A percentile compares a stretch with the other conserved stretches of the same genome.
These are phyloP conservation scores for Sporothrix phasma DNA, from an alignment of 2,329 filamentous ascomycete genomes.

Conservation along the genomic window DNA sequence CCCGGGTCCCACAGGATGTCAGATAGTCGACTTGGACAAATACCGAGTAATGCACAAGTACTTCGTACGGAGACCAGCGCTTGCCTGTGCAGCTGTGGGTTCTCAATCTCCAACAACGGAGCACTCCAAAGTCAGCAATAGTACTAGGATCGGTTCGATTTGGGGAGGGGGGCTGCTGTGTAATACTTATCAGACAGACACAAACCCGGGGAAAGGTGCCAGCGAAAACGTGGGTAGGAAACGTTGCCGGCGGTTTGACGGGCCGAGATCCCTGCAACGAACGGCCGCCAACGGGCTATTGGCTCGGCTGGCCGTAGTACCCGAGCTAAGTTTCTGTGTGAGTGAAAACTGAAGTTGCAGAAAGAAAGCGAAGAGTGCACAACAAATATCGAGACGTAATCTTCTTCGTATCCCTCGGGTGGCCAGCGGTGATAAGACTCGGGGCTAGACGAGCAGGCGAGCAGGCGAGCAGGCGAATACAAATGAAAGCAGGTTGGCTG, in stretches of 20 bases:
- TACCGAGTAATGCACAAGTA: no score
- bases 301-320: constrained; percentile 10
- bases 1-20: neutral
- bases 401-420: neutral
- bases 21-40: no score
- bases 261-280: constrained; percentile 9
- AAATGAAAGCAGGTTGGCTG: neutral
- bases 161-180: no score
- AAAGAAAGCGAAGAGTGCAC: neutral
- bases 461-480: neutral
- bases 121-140: neutral
- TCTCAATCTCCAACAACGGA: no score
- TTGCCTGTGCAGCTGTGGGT: neutral
- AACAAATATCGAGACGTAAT: neutral
- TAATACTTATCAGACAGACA: neutral
- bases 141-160: neutral
- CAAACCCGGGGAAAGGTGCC: neutral
- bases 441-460: neutral
- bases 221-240: neutral
- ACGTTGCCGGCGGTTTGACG: constrained; percentile 4
- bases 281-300: constrained; percentile 10
- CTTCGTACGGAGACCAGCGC: no score
- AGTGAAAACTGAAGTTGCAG: neutral
- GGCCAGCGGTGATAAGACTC: neutral
- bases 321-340: constrained; percentile 5